Evolutionary conservation across 2,329 filamentous ascomycete genomes (phyloP), one percentile per base, ranked within the genome.

Genomic region (Zymoseptoria tritici): DNA sequence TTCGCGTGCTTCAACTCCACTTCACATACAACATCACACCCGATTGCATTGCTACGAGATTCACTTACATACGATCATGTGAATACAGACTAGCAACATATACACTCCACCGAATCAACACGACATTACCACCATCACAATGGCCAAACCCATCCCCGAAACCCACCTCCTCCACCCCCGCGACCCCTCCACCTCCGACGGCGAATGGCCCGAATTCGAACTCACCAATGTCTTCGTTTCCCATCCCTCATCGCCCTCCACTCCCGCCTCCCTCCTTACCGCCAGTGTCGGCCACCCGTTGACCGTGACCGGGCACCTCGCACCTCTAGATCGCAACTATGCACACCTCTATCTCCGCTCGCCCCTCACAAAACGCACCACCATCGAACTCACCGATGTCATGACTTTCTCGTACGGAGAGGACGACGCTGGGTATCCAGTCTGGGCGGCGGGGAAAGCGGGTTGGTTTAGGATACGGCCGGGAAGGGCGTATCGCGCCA

Each of bases 391-490:
- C 56, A 73, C 76, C n/a, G 74, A 79, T 36, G 78, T 81, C 4
- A 73, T 71, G 7, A 74, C 73, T 49, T 80, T 76, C 64, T 74
- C 78, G 2, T 81, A 80, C 64, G 79, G 77, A 16, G 73, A 79
- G 62, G 83, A 87, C 31, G 80, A 82, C 55, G 79, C 79, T 0
- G 76, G 78, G 19, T 78, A 83, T 3, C 77, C 82, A n/a, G 76
- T 89, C 29, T 91, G 88, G 88, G 84, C 86, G 1, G 77, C 80
- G 29, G 85, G 85, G 46, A 72, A 77, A 57, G 81, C 85, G 11
- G 87, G 86, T 52, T 90, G 87, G 86, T 90, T 84, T 69, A 82
- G 86, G 68, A 80, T 91, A 50, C 77, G 77, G 31, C 86, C 88
- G 1, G 76, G 81, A n/a, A 68, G 76, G 9, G 71, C 74, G 2